phyloP scores from a whole-genome alignment of 2,329 filamentous ascomycete species.

The Diplodia sapinea region DNA sequence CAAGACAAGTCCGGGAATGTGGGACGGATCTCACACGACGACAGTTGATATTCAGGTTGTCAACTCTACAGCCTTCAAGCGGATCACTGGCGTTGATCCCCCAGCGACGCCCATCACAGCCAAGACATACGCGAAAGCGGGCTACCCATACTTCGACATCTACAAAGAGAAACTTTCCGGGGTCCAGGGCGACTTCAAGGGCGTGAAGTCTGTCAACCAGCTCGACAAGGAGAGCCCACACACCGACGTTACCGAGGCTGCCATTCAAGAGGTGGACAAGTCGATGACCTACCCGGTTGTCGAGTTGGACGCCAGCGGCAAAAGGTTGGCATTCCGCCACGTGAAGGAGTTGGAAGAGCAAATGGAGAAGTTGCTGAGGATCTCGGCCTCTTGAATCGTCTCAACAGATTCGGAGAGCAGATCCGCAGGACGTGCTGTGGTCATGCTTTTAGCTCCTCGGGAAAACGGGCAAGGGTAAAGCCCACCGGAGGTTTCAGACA shows the following conservation, averaged over 20 bases:
- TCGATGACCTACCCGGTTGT: not conserved
- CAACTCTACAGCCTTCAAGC: constrained; percentile 45
- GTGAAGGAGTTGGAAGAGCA: not conserved
- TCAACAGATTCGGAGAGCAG: not conserved
- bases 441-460: not conserved
- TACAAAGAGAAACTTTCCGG: constrained; percentile 40
- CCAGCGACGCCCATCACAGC: constrained; percentile 46
- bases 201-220: constrained; percentile 40
- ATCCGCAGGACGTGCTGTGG: too few relatives aligned
- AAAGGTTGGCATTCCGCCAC: not conserved
- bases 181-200: constrained; percentile 39
- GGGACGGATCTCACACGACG: constrained; percentile 41
- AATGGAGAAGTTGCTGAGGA: not conserved
- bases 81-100: constrained; percentile 46
- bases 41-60: constrained; percentile 52
- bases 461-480: not conserved
- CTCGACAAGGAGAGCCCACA: constrained; percentile 33
- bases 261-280: not conserved
- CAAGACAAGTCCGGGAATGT: constrained; percentile 33
- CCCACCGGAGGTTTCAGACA: not conserved
- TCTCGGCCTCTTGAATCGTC: not conserved
- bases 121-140: constrained; percentile 42
- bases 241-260: constrained; percentile 27
- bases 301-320: not conserved
- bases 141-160: constrained; percentile 48